Percentiles rank a stretch among this genome's conserved stretches.
Evolutionary conservation across 2,329 filamentous ascomycete genomes (phyloP).

Genomic region (Aspergillus ustus): DNA sequence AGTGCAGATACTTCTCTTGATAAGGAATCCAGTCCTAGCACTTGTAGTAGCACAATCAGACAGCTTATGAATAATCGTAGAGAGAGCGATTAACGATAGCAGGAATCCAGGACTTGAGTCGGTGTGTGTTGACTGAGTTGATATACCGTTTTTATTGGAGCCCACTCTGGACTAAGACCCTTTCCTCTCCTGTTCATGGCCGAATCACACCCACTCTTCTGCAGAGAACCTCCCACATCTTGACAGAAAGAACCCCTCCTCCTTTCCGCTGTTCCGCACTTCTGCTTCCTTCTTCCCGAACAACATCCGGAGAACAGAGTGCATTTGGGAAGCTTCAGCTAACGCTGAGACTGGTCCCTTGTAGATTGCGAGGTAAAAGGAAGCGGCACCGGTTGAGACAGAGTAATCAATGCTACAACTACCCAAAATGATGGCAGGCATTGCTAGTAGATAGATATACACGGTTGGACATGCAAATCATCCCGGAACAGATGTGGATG

Average conservation of each 20-base stretch:
- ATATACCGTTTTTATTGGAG: slow-evolving; percentile 17
- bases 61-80: slow-evolving; percentile 9
- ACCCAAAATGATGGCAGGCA: neutral
- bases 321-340: neutral
- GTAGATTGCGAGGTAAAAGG: neutral
- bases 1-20: neutral
- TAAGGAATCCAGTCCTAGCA: neutral
- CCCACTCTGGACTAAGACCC: slow-evolving; percentile 16
- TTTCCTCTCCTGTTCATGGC: slow-evolving; percentile 13
- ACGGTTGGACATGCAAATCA: slow-evolving; percentile 18
- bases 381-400: neutral
- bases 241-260: neutral
- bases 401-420: neutral
- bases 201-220: slow-evolving; percentile 15
- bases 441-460: neutral
- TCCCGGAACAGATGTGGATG: slow-evolving; percentile 8
- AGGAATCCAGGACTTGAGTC: slow-evolving; percentile 5
- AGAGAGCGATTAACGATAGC: neutral
- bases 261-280: neutral
- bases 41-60: neutral
- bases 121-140: slow-evolving; percentile 10
- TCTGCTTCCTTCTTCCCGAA: slow-evolving; percentile 6
- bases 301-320: neutral
- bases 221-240: slow-evolving; percentile 5
- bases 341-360: neutral